These are phyloP conservation scores for Striga asiatica DNA, from an alignment of 257 asterid genomes.

Conservation along the genomic window DNA sequence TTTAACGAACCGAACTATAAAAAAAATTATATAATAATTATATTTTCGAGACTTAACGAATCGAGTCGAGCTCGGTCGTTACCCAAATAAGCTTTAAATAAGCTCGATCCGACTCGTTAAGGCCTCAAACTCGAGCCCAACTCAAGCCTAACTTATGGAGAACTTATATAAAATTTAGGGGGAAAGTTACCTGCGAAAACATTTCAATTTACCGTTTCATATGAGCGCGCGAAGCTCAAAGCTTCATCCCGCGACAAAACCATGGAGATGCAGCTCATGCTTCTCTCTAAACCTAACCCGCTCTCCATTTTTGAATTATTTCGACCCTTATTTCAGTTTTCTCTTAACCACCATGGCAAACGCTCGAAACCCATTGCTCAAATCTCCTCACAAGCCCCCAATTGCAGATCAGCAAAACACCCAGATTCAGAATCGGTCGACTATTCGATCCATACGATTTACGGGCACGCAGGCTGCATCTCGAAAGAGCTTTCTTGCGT, in stretches of 20 bases:
- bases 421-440: slow-evolving; percentile 16
- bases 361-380: slow-evolving; percentile 5
- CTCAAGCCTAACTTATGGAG: too few relatives aligned
- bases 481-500: slow-evolving; percentile 50
- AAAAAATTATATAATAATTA: too few relatives aligned
- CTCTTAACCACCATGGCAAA: slow-evolving; percentile 1
- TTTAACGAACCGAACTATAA: too few relatives aligned
- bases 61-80: too few relatives aligned
- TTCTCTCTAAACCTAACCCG: slow-evolving; percentile 11
- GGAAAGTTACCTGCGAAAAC: background rate
- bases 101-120: too few relatives aligned
- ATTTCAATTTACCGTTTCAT: background rate
- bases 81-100: too few relatives aligned
- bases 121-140: too few relatives aligned
- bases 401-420: background rate
- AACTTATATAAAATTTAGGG: slow-evolving; percentile 1
- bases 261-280: slow-evolving; percentile 20
- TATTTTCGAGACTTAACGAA: too few relatives aligned
- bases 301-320: slow-evolving; percentile 2
- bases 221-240: slow-evolving; percentile 13
- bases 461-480: slow-evolving; percentile 2
- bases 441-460: slow-evolving; percentile 1
- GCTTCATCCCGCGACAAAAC: slow-evolving; percentile 9
- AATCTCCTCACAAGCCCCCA: background rate
- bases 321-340: background rate